Base-by-base conservation (phyloP, 1,139 yeast genomes). In the Yamadazyma atlantica region DNA sequence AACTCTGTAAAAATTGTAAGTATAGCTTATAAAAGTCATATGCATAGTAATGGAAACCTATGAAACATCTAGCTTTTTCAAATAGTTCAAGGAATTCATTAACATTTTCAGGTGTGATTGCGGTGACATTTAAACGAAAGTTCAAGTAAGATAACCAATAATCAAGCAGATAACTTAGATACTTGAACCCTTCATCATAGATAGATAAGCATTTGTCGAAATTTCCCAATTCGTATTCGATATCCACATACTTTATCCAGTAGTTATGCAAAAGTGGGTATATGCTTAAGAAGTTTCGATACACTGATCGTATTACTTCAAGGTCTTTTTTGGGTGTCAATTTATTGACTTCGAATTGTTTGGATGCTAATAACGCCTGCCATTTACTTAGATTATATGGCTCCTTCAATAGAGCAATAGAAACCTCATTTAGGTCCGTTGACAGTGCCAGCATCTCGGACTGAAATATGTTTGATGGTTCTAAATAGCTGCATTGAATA, bases 11-110 rank as follows among this genome's bases (percentile, higher is more conserved):
- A 42, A 81, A 81, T 7, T 75, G 69, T 29, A 90, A 54, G 53
- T 86, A 90, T 32, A 77, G 55, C 45, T 79, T 82, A 80, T 95
- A 92, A 50, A 90, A 82, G 38, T 82, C 82, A 50, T 79, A 85
- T 12, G 85, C 63, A 50, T 81, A 75, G 51, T 80, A 92, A 60
- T 90, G 95, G 36, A 59, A 54, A 0, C 98, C 97, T 26, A 90
- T 74, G 30, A 59, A 61, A 3, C 43, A 40, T 37, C 89, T 76
- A 0, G 92, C 96, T 3, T 53, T 50, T 50, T 82, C 87, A 51
- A 85, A 87, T 17, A 22, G 10, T 10, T 35, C 18, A 3, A 43
- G 17, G 9, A 81, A 47, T n/a, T 44, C 58, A 10, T 52, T 49
- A 14, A 60, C 39, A 36, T 63, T 54, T 29, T 63, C 33, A 2